These are phyloP conservation scores for Chlamydomonas schloesseri DNA, from an alignment of 139 green algal genomes.

Conservation along the genomic window DNA sequence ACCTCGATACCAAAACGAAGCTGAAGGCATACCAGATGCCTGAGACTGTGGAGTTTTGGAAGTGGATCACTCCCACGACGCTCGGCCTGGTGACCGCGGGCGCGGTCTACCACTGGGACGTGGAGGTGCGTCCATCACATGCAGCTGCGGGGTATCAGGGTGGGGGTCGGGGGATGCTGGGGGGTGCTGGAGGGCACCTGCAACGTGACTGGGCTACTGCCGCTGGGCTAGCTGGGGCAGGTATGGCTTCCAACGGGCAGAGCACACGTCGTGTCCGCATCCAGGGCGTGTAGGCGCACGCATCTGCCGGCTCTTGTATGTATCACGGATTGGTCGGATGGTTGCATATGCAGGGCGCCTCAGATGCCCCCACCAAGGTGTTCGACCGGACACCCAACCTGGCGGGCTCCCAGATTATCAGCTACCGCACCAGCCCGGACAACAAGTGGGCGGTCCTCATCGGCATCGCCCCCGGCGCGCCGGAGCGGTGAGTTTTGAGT, in stretches of 20 bases:
- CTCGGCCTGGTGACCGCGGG: conserved; percentile 94
- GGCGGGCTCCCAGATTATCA: conserved; percentile 97
- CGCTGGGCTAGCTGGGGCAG: too few relatives aligned
- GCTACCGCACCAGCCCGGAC: conserved; percentile 89
- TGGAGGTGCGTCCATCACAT: conserved; percentile 75
- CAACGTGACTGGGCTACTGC: too few relatives aligned
- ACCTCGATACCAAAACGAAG: conserved; percentile 99
- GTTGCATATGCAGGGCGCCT: conserved; percentile 59
- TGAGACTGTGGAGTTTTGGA: conserved; percentile 98
- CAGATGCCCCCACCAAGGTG: conserved; percentile 87
- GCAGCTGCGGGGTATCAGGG: too few relatives aligned
- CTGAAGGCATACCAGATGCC: conserved; percentile 96
- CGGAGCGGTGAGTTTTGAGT: conserved; percentile 84
- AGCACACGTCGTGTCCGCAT: too few relatives aligned
- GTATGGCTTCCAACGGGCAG: too few relatives aligned
- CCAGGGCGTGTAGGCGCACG: too few relatives aligned
- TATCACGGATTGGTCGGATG: too few relatives aligned
- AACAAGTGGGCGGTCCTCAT: conserved; percentile 98
- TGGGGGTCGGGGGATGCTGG: too few relatives aligned
- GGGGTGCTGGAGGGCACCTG: too few relatives aligned
- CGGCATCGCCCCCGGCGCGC: conserved; percentile 94
- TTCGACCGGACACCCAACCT: conserved; percentile 98
- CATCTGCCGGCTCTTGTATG: too few relatives aligned
- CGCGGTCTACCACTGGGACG: conserved; percentile 97
- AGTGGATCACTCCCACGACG: conserved; percentile 90